Evolutionary conservation across 1,284 basidiomycete species (phyloP), one percentile per base, ranked within the genome.

Genomic region (Salmacisia buchloeana): DNA sequence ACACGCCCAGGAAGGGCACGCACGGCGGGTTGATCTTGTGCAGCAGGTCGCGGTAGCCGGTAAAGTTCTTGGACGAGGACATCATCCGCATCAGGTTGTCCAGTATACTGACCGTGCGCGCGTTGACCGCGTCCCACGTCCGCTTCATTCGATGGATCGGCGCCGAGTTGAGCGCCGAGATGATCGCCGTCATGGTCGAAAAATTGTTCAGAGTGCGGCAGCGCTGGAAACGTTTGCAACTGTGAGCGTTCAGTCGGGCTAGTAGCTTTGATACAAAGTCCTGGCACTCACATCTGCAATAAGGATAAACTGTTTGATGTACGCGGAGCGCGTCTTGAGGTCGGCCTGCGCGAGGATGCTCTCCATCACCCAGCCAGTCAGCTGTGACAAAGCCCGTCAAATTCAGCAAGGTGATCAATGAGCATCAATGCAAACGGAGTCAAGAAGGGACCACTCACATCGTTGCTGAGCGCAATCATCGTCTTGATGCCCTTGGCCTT

Each of bases 1-100:
- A 97, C 62, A 97, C 91, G 72, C 94, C 94, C 60, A 99, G 89
- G 82, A 98, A 99, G 4, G 96, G 96, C 0, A 98, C 94, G 80
- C 94, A 97, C 58, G 96, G 94, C 0, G 94, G 92, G 41, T 89
- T 87, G 65, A 96, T 88, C 52, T 85, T 86, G 54, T 90, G 88
- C 74, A 99, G 86, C 61, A 88, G 86, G 66, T 89, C 87, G 60
- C 92, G 88, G 81, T 98, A 98, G 73, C 89, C 90, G 34, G 86
- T 88, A 82, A 96, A 98, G 76, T 97, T 98, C 82, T 91, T 92
- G 73, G 87, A 89, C 59, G 88, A 88, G 79, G 93, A 90, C 70
- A 96, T 88, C 15, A 89, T 89, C 80, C 85, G 86, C 79, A 94
- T 91, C 83, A 94, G 85, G 70, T 86, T 86, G 41, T 81, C 79